phyloP scores from a whole-genome alignment of 805 yeast genomes.

The Ascoidea tarda region DNA sequence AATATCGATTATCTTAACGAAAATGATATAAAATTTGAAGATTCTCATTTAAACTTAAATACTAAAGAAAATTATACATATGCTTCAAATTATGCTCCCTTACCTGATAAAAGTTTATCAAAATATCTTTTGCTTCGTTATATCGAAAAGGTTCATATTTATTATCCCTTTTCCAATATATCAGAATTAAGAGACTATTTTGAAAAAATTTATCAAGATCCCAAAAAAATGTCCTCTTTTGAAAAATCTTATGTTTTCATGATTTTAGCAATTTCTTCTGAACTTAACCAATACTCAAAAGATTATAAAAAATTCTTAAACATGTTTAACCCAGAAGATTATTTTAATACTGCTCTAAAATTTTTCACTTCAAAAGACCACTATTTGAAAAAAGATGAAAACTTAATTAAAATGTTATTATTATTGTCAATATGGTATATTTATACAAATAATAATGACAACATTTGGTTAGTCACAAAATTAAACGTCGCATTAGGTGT shows the following conservation, averaged over 20 bases:
- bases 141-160: background rate
- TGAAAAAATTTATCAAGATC: background rate
- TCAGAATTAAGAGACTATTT: background rate
- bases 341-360: background rate
- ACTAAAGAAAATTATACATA: slow-evolving; percentile 38
- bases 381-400: background rate
- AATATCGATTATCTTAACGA: background rate
- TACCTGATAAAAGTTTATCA: slow-evolving; percentile 24
- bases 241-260: no score
- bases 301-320: background rate
- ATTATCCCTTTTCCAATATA: background rate
- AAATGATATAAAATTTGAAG: background rate
- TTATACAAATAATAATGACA: background rate
- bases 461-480: background rate
- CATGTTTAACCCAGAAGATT: background rate
- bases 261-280: background rate
- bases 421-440: background rate
- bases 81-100: slow-evolving; percentile 47
- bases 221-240: background rate
- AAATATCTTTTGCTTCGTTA: background rate
- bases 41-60: slow-evolving; percentile 35
- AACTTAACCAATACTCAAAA: background rate
- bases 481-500: background rate
- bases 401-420: no score
- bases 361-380: background rate